A percentile compares a stretch with the other conserved stretches of the same genome.
Evolutionary conservation across 148 eudicot species (phyloP).

Genomic region (Euryodendron excelsum): DNA sequence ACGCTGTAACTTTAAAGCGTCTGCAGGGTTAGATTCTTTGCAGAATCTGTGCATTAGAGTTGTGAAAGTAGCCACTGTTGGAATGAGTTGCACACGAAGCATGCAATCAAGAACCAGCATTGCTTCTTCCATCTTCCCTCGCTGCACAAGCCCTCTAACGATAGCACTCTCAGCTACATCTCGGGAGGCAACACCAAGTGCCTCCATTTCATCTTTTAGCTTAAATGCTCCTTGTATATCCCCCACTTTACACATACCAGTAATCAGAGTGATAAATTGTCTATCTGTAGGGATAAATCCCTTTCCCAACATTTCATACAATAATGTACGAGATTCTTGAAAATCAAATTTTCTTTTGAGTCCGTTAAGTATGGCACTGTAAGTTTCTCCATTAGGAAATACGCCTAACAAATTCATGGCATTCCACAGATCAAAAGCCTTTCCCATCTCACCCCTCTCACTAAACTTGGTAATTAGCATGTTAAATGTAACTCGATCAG

Average conservation of each 20-base stretch:
- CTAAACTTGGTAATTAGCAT: conserved; percentile 48
- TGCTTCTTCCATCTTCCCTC: conserved; percentile 71
- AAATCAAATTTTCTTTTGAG: conserved; percentile 44
- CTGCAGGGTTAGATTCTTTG: conserved; percentile 45
- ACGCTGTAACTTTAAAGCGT: conserved; percentile 49
- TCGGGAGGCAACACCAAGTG: conserved; percentile 42
- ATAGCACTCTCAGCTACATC: conserved; percentile 66
- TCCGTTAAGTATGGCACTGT: conserved; percentile 49
- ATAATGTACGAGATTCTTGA: conserved; percentile 35
- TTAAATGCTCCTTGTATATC: conserved; percentile 60
- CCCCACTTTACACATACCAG: conserved; percentile 63
- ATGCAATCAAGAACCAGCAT: conserved; percentile 52
- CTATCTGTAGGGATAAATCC: conserved; percentile 57
- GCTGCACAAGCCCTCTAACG: conserved; percentile 66
- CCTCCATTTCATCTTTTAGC: conserved; percentile 65
- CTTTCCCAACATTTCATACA: conserved; percentile 55
- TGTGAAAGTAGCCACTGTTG: conserved; percentile 74
- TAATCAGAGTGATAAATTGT: conserved; percentile 52
- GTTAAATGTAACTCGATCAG: conserved; percentile 60
- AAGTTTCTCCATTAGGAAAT: conserved; percentile 55
- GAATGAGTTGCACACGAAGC: conserved; percentile 52
- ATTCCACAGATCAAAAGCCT: conserved; percentile 54
- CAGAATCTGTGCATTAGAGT: conserved; percentile 70
- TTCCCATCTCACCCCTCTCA: conserved; percentile 53
- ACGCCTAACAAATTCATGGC: conserved; percentile 48